Percentiles rank a stretch among this genome's conserved stretches.
Conservation (phyloP, 2,329 filamentous ascomycete species). For the Cercospora sesami region DNA sequence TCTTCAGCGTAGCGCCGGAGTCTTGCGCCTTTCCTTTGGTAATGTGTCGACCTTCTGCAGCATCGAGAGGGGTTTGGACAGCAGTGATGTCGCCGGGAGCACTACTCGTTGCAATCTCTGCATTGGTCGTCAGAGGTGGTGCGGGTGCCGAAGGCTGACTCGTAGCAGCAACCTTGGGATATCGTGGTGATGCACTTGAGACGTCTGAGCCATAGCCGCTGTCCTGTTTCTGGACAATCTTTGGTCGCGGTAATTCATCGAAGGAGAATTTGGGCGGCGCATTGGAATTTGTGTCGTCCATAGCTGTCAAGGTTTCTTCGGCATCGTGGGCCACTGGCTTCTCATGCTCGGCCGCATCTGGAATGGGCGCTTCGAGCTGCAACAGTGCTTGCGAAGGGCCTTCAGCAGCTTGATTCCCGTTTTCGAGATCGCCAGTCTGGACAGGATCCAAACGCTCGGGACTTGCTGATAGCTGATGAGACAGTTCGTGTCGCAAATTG, state of each 20-base stretch:
- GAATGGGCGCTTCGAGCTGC: slow-evolving; percentile 27
- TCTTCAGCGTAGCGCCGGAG: neutral
- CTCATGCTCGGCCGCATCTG: neutral
- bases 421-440: slow-evolving; percentile 25
- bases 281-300: slow-evolving; percentile 7
- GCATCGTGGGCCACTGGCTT: neutral
- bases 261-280: slow-evolving; percentile 2
- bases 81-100: neutral
- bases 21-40: neutral
- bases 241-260: slow-evolving; percentile 8
- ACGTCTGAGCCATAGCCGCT: slow-evolving; percentile 41
- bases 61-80: neutral
- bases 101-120: neutral
- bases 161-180: neutral
- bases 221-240: slow-evolving; percentile 31
- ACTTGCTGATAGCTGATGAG: slow-evolving; percentile 23
- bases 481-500: slow-evolving; percentile 15
- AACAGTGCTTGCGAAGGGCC: slow-evolving; percentile 33
- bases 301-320: neutral
- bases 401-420: slow-evolving; percentile 12
- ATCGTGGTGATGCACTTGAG: slow-evolving; percentile 15
- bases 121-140: neutral
- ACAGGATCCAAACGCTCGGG: slow-evolving; percentile 35
- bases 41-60: neutral
- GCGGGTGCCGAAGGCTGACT: neutral